Conservation (phyloP, 225 moss, liverwort and hornwort species). For the Antitrichia curtipendula region DNA sequence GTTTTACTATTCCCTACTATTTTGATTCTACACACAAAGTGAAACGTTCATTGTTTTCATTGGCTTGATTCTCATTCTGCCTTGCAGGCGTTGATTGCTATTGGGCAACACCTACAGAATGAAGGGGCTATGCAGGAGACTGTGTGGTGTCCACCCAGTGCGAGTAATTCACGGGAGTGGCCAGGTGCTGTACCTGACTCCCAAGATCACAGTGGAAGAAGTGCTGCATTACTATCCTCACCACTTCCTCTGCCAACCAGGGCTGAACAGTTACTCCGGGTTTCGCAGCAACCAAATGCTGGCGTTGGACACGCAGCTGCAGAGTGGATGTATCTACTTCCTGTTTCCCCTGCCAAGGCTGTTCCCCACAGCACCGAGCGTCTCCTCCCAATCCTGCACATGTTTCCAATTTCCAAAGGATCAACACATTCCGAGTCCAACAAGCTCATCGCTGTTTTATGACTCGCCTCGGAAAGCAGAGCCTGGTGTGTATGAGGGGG, state of each 20-base stretch:
- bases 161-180: conserved; percentile 22
- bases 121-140: conserved; percentile 16
- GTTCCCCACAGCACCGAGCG: conserved; percentile 4
- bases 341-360: conserved; percentile 22
- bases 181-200: conserved; percentile 18
- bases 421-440: neutral
- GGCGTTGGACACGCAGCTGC: conserved; percentile 15
- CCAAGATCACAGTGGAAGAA: conserved; percentile 21
- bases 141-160: conserved; percentile 15
- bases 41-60: neutral
- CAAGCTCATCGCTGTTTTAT: neutral
- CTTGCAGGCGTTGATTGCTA: neutral
- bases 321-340: conserved; percentile 30
- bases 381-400: conserved; percentile 13
- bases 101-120: neutral
- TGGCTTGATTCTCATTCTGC: neutral
- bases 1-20: neutral
- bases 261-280: conserved; percentile 1
- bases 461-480: conserved; percentile 8
- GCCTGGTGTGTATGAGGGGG: neutral
- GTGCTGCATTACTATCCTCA: conserved; percentile 22
- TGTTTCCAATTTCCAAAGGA: conserved; percentile 4
- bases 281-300: conserved; percentile 38
- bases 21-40: neutral
- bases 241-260: conserved; percentile 30